phyloP scores from a whole-genome alignment of 345 rosid genomes.

The Camelina laxa region DNA sequence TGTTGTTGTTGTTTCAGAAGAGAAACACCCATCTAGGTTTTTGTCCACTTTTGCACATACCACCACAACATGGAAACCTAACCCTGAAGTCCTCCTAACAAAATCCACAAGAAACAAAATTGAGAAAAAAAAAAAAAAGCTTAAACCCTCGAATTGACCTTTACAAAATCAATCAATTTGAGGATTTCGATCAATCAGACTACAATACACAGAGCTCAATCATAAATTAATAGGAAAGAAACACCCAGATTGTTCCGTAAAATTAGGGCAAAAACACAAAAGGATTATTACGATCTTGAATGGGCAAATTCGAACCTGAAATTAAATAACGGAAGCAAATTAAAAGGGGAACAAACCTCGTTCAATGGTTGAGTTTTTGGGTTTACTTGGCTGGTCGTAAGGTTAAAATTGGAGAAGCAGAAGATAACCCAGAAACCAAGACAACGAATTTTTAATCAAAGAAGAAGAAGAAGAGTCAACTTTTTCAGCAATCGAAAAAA shows the following conservation, averaged over 20 bases:
- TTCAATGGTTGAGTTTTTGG: neutral
- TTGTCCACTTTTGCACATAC: conserved; percentile 23
- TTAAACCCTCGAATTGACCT: conserved; percentile 21
- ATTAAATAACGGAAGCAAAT: neutral
- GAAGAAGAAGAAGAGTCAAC: conserved; percentile 31
- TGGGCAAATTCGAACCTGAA: conserved; percentile 22
- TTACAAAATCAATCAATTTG: neutral
- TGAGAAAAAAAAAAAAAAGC: neutral
- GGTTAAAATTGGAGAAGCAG: conserved; percentile 11
- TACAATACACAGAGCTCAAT: neutral
- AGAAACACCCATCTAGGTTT: conserved; percentile 82
- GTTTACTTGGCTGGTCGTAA: neutral
- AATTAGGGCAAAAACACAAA: conserved; percentile 7
- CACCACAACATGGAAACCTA: conserved; percentile 24
- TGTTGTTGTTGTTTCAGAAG: conserved; percentile 47
- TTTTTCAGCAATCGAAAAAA: conserved; percentile 30
- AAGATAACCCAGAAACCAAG: conserved; percentile 36
- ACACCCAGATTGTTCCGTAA: neutral
- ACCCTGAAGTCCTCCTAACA: conserved; percentile 40
- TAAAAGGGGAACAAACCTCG: conserved; percentile 28
- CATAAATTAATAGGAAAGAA: neutral
- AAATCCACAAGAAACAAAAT: conserved; percentile 10
- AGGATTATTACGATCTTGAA: too few relatives aligned
- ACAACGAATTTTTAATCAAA: conserved; percentile 19
- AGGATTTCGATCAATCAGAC: neutral